These are phyloP conservation scores for Cocos nucifera DNA, from an alignment of 176 grass and related monocot species.

Conservation along the genomic window DNA sequence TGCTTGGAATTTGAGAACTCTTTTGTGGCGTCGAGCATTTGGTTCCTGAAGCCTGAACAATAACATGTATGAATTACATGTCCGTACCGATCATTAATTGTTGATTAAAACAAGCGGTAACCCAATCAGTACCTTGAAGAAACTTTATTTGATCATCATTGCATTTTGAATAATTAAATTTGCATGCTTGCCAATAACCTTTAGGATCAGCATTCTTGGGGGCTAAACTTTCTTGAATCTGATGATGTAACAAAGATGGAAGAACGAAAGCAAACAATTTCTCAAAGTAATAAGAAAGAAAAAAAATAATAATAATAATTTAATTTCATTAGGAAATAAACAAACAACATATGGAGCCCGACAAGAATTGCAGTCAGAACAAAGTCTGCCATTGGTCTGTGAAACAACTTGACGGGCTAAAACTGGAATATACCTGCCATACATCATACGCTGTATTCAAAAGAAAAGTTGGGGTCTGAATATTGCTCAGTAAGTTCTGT, in stretches of 20 bases:
- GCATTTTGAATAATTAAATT: constrained; percentile 55
- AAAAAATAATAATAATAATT: too few relatives aligned
- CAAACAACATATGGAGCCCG: too few relatives aligned
- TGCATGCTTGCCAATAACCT: constrained; percentile 59
- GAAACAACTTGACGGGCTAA: constrained; percentile 34
- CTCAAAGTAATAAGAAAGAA: neutral
- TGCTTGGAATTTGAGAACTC: constrained; percentile 24
- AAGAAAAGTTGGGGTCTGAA: constrained; percentile 73
- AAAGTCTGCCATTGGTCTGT: too few relatives aligned
- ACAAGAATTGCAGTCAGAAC: too few relatives aligned
- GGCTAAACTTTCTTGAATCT: constrained; percentile 73
- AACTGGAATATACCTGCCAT: too few relatives aligned
- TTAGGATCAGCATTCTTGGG: constrained; percentile 35
- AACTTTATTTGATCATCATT: constrained; percentile 48
- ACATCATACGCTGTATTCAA: constrained; percentile 86
- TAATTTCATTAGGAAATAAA: neutral
- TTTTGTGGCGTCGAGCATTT: constrained; percentile 44
- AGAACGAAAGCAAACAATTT: too few relatives aligned
- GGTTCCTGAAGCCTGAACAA: constrained; percentile 43
- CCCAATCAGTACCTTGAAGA: constrained; percentile 44
- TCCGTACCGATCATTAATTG: too few relatives aligned
- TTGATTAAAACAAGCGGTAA: too few relatives aligned
- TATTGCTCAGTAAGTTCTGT: constrained; percentile 44
- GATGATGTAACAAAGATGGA: neutral
- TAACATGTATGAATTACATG: too few relatives aligned